A percentile compares a stretch with the other conserved stretches of the same genome.
Conservation (phyloP, 2,329 filamentous ascomycete species). For the Sporothrix dimorphospora region DNA sequence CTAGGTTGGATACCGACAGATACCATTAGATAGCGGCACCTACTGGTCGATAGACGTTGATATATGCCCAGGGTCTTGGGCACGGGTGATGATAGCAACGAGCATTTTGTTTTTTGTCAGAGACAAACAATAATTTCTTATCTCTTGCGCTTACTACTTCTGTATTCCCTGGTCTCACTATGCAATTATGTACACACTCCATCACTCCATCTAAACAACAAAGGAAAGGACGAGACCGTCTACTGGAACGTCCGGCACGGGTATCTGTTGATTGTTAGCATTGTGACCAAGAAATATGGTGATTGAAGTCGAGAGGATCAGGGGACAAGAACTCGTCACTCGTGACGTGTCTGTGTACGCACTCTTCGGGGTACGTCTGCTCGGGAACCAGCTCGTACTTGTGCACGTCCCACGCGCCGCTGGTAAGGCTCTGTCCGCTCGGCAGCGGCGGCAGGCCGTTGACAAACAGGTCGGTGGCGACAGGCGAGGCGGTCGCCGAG, state of each 20-base stretch:
- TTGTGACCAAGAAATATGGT: not conserved
- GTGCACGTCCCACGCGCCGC: slow-evolving; percentile 65
- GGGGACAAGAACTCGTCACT: slow-evolving; percentile 45
- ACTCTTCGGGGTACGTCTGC: slow-evolving; percentile 72
- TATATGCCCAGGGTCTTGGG: not conserved
- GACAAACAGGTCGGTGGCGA: slow-evolving; percentile 64
- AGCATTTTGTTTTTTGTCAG: not conserved
- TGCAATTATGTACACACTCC: slow-evolving; percentile 28
- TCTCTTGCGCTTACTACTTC: slow-evolving; percentile 19
- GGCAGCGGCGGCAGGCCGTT: slow-evolving; percentile 86
- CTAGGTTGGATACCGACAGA: not conserved
- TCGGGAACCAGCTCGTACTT: slow-evolving; percentile 67
- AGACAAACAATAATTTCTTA: slow-evolving; percentile 25
- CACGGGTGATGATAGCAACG: not conserved
- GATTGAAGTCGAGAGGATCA: not conserved
- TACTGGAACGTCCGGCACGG: slow-evolving; percentile 66
- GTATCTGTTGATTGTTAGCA: slow-evolving; percentile 50
- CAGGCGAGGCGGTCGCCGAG: slow-evolving; percentile 50
- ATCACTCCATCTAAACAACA: slow-evolving; percentile 18
- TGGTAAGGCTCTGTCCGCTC: slow-evolving; percentile 63
- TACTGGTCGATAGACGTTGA: not conserved
- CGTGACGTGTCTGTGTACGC: not conserved
- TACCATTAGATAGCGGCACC: not conserved
- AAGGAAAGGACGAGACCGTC: slow-evolving; percentile 20
- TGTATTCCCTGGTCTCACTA: not conserved